Evolutionary conservation across 495 filamentous ascomycete genomes (phyloP).

Genomic region (Penicilliopsis zonata): DNA sequence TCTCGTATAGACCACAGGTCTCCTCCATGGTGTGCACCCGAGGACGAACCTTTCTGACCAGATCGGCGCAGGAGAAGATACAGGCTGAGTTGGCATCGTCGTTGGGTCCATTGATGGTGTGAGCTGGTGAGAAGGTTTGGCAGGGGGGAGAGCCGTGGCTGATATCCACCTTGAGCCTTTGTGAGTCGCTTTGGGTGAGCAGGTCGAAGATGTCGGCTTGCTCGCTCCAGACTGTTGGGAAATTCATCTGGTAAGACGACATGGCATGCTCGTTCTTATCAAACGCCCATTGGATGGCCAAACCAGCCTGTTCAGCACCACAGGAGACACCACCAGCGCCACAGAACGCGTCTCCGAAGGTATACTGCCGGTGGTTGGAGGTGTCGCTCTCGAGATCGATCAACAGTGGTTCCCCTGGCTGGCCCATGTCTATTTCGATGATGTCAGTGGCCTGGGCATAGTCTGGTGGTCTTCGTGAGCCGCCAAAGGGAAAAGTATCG

Average conservation of each 20-base stretch:
- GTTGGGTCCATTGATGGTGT: constrained; percentile 49
- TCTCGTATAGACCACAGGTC: constrained; percentile 51
- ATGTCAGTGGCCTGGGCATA: constrained; percentile 1
- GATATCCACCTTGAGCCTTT: constrained; percentile 46
- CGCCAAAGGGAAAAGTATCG: constrained; percentile 16
- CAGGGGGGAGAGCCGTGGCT: constrained; percentile 79
- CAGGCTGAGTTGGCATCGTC: constrained; percentile 67
- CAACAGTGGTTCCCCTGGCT: neutral
- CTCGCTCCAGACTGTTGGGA: constrained; percentile 34
- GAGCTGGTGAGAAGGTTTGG: constrained; percentile 67
- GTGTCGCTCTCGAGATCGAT: constrained; percentile 6
- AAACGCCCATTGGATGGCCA: constrained; percentile 47
- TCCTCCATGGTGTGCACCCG: constrained; percentile 77
- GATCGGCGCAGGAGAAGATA: constrained; percentile 47
- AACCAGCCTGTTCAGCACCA: constrained; percentile 51
- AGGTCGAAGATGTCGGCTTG: constrained; percentile 15
- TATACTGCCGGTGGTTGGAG: constrained; percentile 29
- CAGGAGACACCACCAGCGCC: constrained; percentile 66
- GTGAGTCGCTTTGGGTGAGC: constrained; percentile 12
- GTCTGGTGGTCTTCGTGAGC: neutral
- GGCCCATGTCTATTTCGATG: constrained; percentile 6
- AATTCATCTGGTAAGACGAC: constrained; percentile 48
- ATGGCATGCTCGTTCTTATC: constrained; percentile 47
- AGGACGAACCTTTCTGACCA: constrained; percentile 50
- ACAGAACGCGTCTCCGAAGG: constrained; percentile 61